phyloP scores from a whole-genome alignment of 2,329 filamentous ascomycete genomes.

The Decorospora gaudefroyi region DNA sequence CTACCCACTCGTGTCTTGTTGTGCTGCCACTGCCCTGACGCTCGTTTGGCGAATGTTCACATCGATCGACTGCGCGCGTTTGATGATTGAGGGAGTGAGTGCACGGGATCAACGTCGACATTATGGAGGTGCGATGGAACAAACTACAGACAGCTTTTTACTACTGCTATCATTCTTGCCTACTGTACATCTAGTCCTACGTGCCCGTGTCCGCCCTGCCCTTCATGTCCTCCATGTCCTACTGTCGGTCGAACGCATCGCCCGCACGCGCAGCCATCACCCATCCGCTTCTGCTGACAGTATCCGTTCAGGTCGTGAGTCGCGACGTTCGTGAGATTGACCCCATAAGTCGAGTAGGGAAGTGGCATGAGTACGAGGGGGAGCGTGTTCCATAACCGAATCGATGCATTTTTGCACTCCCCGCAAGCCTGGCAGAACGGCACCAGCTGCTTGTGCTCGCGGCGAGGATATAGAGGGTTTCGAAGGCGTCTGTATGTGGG shows the following conservation, averaged over 20 bases:
- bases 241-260: not conserved
- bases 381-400: not conserved
- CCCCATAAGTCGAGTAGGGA: not conserved
- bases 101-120: not conserved
- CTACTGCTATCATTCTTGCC: slow-evolving; percentile 1
- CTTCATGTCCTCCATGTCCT: no score
- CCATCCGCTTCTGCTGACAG: not conserved
- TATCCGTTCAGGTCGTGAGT: slow-evolving; percentile 1
- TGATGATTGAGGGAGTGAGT: not conserved
- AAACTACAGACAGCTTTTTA: slow-evolving; percentile 4
- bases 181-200: slow-evolving; percentile 1
- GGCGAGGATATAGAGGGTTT: not conserved
- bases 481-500: not conserved
- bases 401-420: not conserved
- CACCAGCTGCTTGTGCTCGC: slow-evolving; percentile 1
- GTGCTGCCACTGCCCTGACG: not conserved
- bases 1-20: not conserved
- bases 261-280: not conserved
- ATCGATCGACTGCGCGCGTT: not conserved
- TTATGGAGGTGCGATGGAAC: no score
- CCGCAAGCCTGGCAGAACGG: not conserved
- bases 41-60: not conserved
- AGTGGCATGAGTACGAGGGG: not conserved
- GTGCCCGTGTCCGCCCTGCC: not conserved
- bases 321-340: not conserved